Evolutionary conservation across 1,139 yeast genomes (phyloP), one percentile per base, ranked within the genome.

Genomic region (Hanseniaspora sp.): DNA sequence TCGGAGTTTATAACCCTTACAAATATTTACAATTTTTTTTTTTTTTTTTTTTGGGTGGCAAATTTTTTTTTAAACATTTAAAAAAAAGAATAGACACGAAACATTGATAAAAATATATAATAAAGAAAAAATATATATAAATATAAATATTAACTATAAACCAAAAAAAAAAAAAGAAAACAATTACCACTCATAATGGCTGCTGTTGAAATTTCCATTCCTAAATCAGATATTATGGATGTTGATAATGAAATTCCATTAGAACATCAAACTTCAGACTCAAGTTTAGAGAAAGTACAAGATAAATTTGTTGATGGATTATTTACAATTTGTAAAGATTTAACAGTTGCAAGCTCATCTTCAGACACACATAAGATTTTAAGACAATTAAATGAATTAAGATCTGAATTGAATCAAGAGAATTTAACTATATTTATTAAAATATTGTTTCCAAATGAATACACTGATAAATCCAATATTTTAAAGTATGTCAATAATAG

Each of bases 341-440:
- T 69, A 31, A 59, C 68, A n/a, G 83, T 83, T 67, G 87, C 95
- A 0, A 86, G 87, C 6, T 69, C 79, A 53, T 80, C 81, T 56
- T 81, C 82, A 64, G 98, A 92, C 69, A 86, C 95, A 60, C 77
- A 94, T 68, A 85, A 85, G 65, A 92, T 87, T 17, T 76, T 92
- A 60, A 82, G 96, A 61, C 95, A 87, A 57, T 74, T 90, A 61
- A 86, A 94, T 7, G 74, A 80, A 4, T 73, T 90, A 59, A 80
- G 97, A 70, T 77, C 82, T 57, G 74, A 77, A 48, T 70, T 88
- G 58, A 76, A 74, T 52, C 74, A 74, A 17, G 75, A 73, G 6
- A 75, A 79, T 7, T 72, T 92, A 57, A 69, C 79, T 6, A 67
- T 72, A 17, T 71, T 85, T 42, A 71, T 88, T 55, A 72, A 73